Base-by-base conservation (phyloP, 306 rosid genomes). In the Bauhinia variegata region DNA sequence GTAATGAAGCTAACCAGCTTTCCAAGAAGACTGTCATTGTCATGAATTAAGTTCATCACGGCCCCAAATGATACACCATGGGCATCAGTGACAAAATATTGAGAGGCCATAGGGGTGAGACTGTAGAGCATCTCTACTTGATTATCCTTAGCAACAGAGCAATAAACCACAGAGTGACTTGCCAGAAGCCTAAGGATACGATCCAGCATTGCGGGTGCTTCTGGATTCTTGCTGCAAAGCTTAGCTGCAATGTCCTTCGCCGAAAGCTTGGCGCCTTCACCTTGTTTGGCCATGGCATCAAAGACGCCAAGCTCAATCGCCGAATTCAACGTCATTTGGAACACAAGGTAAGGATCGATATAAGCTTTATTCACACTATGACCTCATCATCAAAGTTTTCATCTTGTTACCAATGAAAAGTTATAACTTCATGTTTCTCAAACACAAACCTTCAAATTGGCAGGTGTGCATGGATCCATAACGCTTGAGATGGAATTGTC, bases 271-370 rank as follows among this genome's bases (percentile, higher is more conserved):
- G 72, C 67, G 3, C 33, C 71, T 0, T 57, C 57, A 2, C 88
- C 88, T 0, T 72, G 83, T 43, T 71, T 73, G 44, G 78, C 81
- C 3, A 88, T 68, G 41, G 75, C 71, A 36, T 85, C 85, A 1
- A 88, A 85, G 18, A 85, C 62, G 3, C 87, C 95, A 0, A 85
- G 84, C 65, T 85, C 83, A 0, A 69, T 16, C 4, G 74, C 85
- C 1, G 76, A 38, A 32, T 81, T 65, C 60, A 85, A 47, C 10
- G 86, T 73, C 82, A 85, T 59, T 1, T 82, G 43, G 19, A 78
- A 8, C 30, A 17, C 80, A 0, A 63, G 32, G n/a, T n/a, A n/a
- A n/a, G n/a, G n/a, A n/a, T n/a, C n/a, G n/a, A n/a, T n/a, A n/a
- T n/a, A n/a, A n/a, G n/a, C n/a, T n/a, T n/a, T n/a, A n/a, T n/a